phyloP scores from a whole-genome alignment of 805 yeast genomes.

The Yarrowia yakushimensis region DNA sequence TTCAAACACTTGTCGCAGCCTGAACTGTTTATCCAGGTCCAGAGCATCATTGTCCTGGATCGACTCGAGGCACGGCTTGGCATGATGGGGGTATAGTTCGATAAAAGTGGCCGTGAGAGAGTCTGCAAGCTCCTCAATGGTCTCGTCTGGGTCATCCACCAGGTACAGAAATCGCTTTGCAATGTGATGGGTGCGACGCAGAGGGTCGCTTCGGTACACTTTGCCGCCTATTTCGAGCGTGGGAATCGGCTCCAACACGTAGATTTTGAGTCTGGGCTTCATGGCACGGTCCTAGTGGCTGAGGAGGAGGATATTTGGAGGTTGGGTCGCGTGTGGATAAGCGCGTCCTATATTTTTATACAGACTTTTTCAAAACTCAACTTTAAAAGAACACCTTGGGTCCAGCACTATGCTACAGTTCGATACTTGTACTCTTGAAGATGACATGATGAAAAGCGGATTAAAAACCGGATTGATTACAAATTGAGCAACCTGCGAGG shows the following conservation, averaged over 20 bases:
- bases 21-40: neutral
- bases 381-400: too few relatives aligned
- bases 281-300: neutral
- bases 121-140: neutral
- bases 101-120: neutral
- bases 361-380: neutral
- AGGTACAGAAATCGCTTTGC: neutral
- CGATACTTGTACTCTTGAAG: too few relatives aligned
- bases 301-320: neutral
- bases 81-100: neutral
- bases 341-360: neutral
- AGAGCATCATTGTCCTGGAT: neutral
- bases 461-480: neutral
- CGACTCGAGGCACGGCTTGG: neutral
- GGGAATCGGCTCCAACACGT: constrained; percentile 1
- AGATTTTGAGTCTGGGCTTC: neutral
- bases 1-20: neutral
- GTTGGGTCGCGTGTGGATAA: neutral
- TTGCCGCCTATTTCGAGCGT: neutral
- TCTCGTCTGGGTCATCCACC: neutral
- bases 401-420: too few relatives aligned
- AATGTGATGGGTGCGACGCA: neutral
- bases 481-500: neutral
- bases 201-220: neutral
- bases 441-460: neutral